Conservation (phyloP, 2,329 filamentous ascomycete genomes). For the Magnaporthales sp. region DNA sequence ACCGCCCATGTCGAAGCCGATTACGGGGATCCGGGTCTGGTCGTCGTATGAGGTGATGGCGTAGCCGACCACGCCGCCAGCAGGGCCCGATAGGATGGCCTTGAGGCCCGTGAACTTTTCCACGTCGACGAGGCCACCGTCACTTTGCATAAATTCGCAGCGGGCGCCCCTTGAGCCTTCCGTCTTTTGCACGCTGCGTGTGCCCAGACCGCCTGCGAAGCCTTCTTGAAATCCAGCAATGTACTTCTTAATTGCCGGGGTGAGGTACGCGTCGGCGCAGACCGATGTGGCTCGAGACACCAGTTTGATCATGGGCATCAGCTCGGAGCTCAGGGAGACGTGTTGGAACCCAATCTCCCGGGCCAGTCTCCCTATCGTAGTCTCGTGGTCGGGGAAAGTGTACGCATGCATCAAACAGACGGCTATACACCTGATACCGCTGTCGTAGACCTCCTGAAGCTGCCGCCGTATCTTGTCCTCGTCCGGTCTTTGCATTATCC, state of each 20-base stretch:
- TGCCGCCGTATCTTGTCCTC: constrained; percentile 47
- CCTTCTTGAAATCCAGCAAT: constrained; percentile 65
- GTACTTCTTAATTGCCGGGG: constrained; percentile 71
- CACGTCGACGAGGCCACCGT: constrained; percentile 66
- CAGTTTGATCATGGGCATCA: constrained; percentile 88
- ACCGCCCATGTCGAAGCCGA: constrained; percentile 94
- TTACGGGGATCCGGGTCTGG: constrained; percentile 73
- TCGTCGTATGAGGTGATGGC: constrained; percentile 85
- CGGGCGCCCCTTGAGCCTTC: constrained; percentile 55
- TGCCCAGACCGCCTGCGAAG: constrained; percentile 73
- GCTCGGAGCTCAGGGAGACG: constrained; percentile 69
- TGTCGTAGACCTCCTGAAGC: constrained; percentile 57
- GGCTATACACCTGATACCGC: constrained; percentile 71
- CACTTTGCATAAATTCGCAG: constrained; percentile 94
- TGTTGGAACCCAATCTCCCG: constrained; percentile 75
- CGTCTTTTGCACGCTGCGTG: constrained; percentile 61
- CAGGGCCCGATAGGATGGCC: constrained; percentile 81
- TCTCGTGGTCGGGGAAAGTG: constrained; percentile 81
- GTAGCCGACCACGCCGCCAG: constrained; percentile 90
- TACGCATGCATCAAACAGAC: constrained; percentile 91
- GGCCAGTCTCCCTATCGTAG: constrained; percentile 66
- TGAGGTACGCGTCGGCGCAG: constrained; percentile 73
- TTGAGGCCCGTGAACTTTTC: constrained; percentile 76
- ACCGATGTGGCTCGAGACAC: constrained; percentile 68
- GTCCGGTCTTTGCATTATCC: constrained; percentile 56